phyloP scores from a whole-genome alignment of 305 asterid species.

The Solanum hybrid region DNA sequence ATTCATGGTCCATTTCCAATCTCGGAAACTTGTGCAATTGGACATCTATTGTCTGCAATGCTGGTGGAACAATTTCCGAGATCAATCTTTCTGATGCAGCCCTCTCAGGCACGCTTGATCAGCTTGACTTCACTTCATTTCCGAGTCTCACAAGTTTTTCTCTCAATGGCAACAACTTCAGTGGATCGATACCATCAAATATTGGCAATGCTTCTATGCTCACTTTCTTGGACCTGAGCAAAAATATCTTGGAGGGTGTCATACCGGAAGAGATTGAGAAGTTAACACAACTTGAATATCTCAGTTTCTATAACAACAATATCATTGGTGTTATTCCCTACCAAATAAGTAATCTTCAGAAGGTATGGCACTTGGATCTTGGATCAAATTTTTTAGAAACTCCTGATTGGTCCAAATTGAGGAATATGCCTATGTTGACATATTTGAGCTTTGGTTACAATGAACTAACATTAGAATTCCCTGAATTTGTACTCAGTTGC shows the following conservation, averaged over 20 bases:
- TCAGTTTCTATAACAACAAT: constrained; percentile 21
- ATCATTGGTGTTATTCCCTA: constrained; percentile 25
- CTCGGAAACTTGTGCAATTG: constrained; percentile 44
- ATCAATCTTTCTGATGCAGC: constrained; percentile 26
- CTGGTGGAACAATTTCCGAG: constrained; percentile 28
- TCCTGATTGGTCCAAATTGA: constrained; percentile 28
- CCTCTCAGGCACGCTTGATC: constrained; percentile 29
- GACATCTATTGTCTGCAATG: constrained; percentile 49
- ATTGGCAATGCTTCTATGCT: constrained; percentile 34
- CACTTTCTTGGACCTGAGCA: constrained; percentile 30
- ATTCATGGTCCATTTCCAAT: constrained; percentile 52
- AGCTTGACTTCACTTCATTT: constrained; percentile 36
- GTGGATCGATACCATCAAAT: constrained; percentile 47
- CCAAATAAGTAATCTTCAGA: constrained; percentile 32
- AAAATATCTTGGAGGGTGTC: constrained; percentile 12
- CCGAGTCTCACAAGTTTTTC: constrained; percentile 30
- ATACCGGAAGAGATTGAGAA: constrained; percentile 25
- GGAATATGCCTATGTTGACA: constrained; percentile 21
- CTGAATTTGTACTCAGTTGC: constrained; percentile 24
- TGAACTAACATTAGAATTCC: constrained; percentile 22
- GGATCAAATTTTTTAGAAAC: constrained; percentile 25
- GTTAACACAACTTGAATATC: constrained; percentile 21
- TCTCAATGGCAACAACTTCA: constrained; percentile 34
- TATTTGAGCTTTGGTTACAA: constrained; percentile 21
- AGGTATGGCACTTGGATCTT: constrained; percentile 25